These are phyloP conservation scores for Cystobasidium slooffiae DNA, from an alignment of 1,284 basidiomycete genomes.

Conservation along the genomic window DNA sequence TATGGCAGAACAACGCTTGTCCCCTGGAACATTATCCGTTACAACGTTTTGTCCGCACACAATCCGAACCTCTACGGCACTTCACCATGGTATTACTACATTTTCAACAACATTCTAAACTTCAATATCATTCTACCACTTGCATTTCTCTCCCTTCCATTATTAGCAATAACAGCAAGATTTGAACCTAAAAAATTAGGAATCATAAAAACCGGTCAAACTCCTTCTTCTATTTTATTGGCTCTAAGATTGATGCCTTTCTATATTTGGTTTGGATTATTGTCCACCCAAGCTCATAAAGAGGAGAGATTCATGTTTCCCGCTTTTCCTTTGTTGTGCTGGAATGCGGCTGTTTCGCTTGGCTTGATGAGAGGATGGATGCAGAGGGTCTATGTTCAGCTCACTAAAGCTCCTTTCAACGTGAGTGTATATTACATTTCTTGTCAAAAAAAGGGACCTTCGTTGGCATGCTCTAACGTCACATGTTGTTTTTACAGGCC, in stretches of 20 bases:
- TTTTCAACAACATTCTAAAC: constrained; percentile 85
- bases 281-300: constrained; percentile 87
- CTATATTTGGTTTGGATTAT: constrained; percentile 83
- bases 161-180: constrained; percentile 73
- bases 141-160: constrained; percentile 78
- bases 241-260: constrained; percentile 77
- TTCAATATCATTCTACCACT: constrained; percentile 86
- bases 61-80: constrained; percentile 92
- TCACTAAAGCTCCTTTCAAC: constrained; percentile 80
- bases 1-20: constrained; percentile 81
- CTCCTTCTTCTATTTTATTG: constrained; percentile 61
- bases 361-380: constrained; percentile 84
- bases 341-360: constrained; percentile 87
- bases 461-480: background rate
- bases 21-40: constrained; percentile 89
- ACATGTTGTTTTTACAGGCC: constrained; percentile 63
- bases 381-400: constrained; percentile 72
- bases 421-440: constrained; percentile 60
- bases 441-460: background rate
- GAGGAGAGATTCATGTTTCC: constrained; percentile 99
- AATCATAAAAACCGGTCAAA: constrained; percentile 49
- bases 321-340: constrained; percentile 85
- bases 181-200: constrained; percentile 81
- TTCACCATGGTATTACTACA: constrained; percentile 81
- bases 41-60: constrained; percentile 83